These are phyloP conservation scores for Sporothrix sp. DNA, from an alignment of 2,329 filamentous ascomycete genomes.

Conservation along the genomic window DNA sequence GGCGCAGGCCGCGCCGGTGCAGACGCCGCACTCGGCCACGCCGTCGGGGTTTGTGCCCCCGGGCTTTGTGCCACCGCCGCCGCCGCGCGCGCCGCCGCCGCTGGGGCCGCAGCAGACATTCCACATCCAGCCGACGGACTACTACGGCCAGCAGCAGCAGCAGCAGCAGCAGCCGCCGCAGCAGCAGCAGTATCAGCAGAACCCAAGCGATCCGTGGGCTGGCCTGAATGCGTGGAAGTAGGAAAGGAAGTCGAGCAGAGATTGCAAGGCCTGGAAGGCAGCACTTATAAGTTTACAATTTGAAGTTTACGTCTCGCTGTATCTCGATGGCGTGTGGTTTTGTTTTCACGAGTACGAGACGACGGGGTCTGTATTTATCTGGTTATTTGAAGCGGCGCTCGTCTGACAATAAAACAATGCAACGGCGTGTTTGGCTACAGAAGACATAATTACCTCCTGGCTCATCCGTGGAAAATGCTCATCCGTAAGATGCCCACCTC, in stretches of 20 bases:
- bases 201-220: conserved; percentile 40
- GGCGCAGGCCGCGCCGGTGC: conserved; percentile 31
- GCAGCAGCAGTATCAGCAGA: conserved; percentile 23
- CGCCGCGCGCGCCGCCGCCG: conserved; percentile 52
- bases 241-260: too few relatives aligned
- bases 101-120: conserved; percentile 54
- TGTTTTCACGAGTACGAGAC: too few relatives aligned
- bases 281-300: neutral
- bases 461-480: too few relatives aligned
- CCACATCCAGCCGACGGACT: conserved; percentile 34
- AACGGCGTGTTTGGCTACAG: too few relatives aligned
- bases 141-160: conserved; percentile 28
- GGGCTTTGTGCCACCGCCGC: conserved; percentile 54
- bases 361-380: too few relatives aligned
- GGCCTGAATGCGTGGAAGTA: conserved; percentile 42
- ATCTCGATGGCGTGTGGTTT: neutral
- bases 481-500: too few relatives aligned
- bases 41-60: conserved; percentile 37
- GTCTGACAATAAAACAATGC: too few relatives aligned
- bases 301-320: neutral
- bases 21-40: conserved; percentile 28
- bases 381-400: too few relatives aligned
- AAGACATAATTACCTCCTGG: too few relatives aligned
- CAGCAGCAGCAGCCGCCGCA: conserved; percentile 26
- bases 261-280: too few relatives aligned